Conservation (phyloP, 106 monocot genomes). For the Dendrobium chrysotoxum region DNA sequence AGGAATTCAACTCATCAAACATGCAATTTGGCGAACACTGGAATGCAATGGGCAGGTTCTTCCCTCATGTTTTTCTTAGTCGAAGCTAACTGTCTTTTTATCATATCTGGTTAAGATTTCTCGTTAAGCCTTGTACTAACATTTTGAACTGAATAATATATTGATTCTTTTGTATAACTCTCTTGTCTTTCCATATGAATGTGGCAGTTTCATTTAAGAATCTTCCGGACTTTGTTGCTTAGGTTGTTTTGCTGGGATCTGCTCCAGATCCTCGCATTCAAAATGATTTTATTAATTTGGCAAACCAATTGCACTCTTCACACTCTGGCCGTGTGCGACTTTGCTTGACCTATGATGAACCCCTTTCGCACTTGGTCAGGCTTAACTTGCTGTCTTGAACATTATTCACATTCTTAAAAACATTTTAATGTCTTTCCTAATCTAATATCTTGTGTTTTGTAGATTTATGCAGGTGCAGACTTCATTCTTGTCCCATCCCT, state of each 20-base stretch:
- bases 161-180: neutral
- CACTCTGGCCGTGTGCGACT: constrained; percentile 59
- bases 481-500: constrained; percentile 95
- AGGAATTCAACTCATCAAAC: constrained; percentile 97
- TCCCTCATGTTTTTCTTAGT: neutral
- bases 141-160: neutral
- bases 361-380: constrained; percentile 91
- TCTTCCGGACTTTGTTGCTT: neutral
- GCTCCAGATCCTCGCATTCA: constrained; percentile 94
- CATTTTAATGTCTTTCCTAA: neutral
- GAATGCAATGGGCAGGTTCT: constrained; percentile 82
- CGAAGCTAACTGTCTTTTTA: neutral
- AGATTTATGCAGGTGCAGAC: constrained; percentile 98
- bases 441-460: constrained; percentile 4
- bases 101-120: neutral
- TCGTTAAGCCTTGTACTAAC: neutral
- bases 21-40: constrained; percentile 69
- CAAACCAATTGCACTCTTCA: constrained; percentile 78
- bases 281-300: constrained; percentile 76
- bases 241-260: constrained; percentile 96
- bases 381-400: neutral
- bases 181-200: neutral
- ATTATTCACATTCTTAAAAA: neutral
- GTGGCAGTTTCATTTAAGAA: neutral
- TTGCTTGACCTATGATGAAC: constrained; percentile 88